phyloP scores from a whole-genome alignment of 352 stramenopile genomes.

The Phytophthora constricta region DNA sequence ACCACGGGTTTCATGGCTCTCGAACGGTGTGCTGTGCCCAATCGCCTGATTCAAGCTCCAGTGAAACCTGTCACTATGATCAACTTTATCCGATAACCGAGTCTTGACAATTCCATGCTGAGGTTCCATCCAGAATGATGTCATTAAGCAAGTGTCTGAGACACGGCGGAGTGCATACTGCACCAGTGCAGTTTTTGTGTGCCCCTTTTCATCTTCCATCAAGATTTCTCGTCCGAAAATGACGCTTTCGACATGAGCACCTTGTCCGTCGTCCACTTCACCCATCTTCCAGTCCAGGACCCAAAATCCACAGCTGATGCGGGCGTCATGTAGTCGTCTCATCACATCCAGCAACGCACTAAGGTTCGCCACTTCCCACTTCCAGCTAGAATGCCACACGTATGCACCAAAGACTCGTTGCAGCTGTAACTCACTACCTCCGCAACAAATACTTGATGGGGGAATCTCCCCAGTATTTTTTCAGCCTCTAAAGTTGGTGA shows the following conservation, averaged over 20 bases:
- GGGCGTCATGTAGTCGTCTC: conserved; percentile 71
- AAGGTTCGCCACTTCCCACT: conserved; percentile 76
- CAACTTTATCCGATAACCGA: conserved; percentile 48
- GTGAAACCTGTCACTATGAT: conserved; percentile 68
- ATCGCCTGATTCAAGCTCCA: conserved; percentile 74
- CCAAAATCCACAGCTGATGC: conserved; percentile 81
- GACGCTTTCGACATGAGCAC: conserved; percentile 65
- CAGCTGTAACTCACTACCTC: conserved; percentile 76
- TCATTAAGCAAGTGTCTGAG: conserved; percentile 82
- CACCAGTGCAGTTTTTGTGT: conserved; percentile 73
- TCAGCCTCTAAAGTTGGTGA: conserved; percentile 45
- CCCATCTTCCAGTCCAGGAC: conserved; percentile 83
- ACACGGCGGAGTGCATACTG: conserved; percentile 83
- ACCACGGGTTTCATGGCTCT: conserved; percentile 40
- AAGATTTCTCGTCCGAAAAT: conserved; percentile 84
- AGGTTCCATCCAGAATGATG: conserved; percentile 91
- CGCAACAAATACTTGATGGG: conserved; percentile 67
- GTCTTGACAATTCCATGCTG: conserved; percentile 78
- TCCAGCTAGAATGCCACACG: conserved; percentile 89
- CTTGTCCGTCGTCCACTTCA: conserved; percentile 60
- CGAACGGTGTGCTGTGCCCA: conserved; percentile 66
- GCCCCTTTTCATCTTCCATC: conserved; percentile 83
- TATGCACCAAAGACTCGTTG: conserved; percentile 85
- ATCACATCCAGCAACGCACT: conserved; percentile 66
- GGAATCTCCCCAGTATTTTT: conserved; percentile 36